A percentile compares a stretch with the other conserved stretches of the same genome.
These are phyloP conservation scores for Agrocybe praecox DNA, from an alignment of 768 basidiomycete genomes.

Conservation along the genomic window DNA sequence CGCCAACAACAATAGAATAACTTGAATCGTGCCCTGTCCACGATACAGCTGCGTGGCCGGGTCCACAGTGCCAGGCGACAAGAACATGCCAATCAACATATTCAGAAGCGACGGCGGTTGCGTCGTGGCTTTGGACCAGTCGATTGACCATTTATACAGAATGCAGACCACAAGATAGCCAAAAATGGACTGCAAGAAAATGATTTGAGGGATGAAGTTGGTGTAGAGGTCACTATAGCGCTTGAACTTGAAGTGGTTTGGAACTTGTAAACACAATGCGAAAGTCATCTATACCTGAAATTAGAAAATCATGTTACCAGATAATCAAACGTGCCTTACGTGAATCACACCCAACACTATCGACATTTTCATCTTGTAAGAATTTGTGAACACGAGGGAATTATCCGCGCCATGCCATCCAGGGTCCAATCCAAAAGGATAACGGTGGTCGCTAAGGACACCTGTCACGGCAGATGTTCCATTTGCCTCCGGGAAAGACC, in stretches of 20 bases:
- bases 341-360: slow-evolving; percentile 95
- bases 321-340: slow-evolving; percentile 47
- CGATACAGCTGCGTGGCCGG: slow-evolving; percentile 73
- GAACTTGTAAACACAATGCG: slow-evolving; percentile 92
- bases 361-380: slow-evolving; percentile 99
- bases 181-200: slow-evolving; percentile 97
- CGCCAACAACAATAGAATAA: slow-evolving; percentile 76
- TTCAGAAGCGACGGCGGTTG: slow-evolving; percentile 89
- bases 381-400: slow-evolving; percentile 91
- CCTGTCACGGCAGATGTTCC: slow-evolving; percentile 44
- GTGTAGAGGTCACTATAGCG: slow-evolving; percentile 85
- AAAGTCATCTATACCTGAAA: slow-evolving; percentile 86
- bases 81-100: slow-evolving; percentile 97
- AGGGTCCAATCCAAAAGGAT: slow-evolving; percentile 94
- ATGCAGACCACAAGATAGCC: slow-evolving; percentile 95
- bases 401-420: slow-evolving; percentile 96
- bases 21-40: slow-evolving; percentile 87
- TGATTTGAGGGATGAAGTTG: slow-evolving; percentile 96
- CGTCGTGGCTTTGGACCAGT: slow-evolving; percentile 76
- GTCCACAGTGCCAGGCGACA: slow-evolving; percentile 82
- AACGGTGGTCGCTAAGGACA: slow-evolving; percentile 65
- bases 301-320: neutral
- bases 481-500: slow-evolving; percentile 68
- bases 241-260: slow-evolving; percentile 95
- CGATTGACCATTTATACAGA: slow-evolving; percentile 95